Base-by-base conservation (phyloP, 2,329 filamentous ascomycete species). In the Microdochium trichocladiopsis region DNA sequence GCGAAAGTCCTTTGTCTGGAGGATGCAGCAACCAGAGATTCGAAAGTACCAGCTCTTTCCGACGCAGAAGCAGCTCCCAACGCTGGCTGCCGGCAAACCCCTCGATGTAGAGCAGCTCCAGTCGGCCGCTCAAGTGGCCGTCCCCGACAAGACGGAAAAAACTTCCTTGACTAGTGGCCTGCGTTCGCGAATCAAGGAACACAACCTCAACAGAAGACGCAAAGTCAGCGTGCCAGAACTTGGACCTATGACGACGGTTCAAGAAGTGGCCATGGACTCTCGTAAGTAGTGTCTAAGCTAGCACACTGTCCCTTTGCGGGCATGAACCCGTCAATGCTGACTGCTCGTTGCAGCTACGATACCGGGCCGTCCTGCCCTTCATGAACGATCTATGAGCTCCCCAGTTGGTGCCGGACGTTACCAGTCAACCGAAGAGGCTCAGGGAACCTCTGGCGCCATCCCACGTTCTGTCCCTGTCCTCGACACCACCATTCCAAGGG, bases 201-300 rank as follows among this genome's bases (percentile, higher is more conserved):
- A 79, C 61, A 79, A 74, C 57, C 67, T 82, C 53, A 73, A 69
- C 49, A 73, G 82, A 55, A 75, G 83, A 59, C 77, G 83, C 56
- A 87, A 87, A 62, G 71, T 80, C 58, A 86, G 79, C 66, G 78
- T 84, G 14, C 79, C 82, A 10, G 84, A 87, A 55, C 66, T 86
- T 49, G 83, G 81, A 2, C 82, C 81, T 31, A 84, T 86, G 83
- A 85, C 83, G 4, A 86, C 83, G 1, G 83, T 87, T 14, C 82
- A 86, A 57, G 84, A 87, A 62, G 68, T 78, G 49, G 66, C 81
- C 50, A 86, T 87, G 82, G 84, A 88, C 67, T 87, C 84, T 60
- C 84, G 84, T 88, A 73, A 72, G 84, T 73, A 50, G 25, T 21
- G 10, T 33, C 24, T 47, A n/a, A 33, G 33, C 24, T 37, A 16